A percentile compares a stretch with the other conserved stretches of the same genome.
Conservation (phyloP, 2,329 filamentous ascomycete species). For the Apiospora aurea region DNA sequence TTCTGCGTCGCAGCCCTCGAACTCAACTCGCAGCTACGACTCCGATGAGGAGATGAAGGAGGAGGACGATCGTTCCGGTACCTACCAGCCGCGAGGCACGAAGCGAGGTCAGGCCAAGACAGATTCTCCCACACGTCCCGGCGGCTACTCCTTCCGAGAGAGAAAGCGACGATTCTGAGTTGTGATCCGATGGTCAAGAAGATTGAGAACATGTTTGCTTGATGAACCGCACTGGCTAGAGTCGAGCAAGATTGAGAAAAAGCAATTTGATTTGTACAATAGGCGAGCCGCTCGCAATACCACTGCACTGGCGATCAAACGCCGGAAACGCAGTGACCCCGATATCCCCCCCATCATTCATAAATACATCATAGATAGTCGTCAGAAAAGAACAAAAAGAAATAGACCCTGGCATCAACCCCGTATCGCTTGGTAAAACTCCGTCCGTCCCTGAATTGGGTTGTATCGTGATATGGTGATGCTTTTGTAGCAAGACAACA, state of each 20-base stretch:
- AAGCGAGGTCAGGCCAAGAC: no score
- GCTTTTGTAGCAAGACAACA: neutral
- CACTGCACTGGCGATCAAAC: neutral
- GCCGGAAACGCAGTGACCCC: neutral
- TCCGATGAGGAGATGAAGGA: no score
- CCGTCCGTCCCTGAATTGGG: neutral
- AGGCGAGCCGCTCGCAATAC: neutral
- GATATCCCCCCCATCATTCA: neutral
- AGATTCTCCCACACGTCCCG: no score
- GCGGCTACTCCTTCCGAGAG: no score
- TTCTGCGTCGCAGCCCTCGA: no score
- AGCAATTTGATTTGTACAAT: neutral
- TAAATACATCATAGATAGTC: constrained; percentile 5
- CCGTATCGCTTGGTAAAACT: neutral
- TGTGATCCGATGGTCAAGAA: neutral
- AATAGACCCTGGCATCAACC: neutral
- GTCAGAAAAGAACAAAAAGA: neutral
- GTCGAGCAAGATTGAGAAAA: neutral
- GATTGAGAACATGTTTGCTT: neutral
- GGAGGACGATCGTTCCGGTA: no score
- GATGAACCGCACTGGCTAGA: neutral
- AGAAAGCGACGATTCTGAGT: neutral
- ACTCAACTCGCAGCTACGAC: no score
- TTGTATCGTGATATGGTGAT: neutral
- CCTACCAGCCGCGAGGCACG: no score